Evolutionary conservation across 2,329 filamentous ascomycete genomes (phyloP).

Genomic region (Coniella vitis): DNA sequence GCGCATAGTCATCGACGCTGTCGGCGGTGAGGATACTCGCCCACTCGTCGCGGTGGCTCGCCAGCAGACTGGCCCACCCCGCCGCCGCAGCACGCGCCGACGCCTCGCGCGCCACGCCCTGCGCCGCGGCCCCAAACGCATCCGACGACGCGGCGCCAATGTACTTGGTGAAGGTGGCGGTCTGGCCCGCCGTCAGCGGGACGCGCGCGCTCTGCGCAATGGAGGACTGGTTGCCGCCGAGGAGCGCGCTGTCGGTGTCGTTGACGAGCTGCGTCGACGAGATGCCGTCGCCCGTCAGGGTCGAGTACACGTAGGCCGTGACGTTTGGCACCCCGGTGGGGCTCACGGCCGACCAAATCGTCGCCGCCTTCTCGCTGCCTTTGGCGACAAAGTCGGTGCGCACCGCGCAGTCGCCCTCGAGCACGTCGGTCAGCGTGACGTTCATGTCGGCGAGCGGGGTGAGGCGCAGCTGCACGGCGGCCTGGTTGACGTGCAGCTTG

Average conservation of each 20-base stretch:
- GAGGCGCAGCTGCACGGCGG: constrained; percentile 47
- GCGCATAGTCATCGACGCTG: constrained; percentile 56
- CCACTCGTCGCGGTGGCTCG: constrained; percentile 57
- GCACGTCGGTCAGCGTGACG: constrained; percentile 56
- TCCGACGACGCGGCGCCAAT: constrained; percentile 63
- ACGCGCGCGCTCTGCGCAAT: constrained; percentile 56
- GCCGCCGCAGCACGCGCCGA: constrained; percentile 35
- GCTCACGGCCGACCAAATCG: constrained; percentile 56
- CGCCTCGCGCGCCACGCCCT: constrained; percentile 47
- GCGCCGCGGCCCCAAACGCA: constrained; percentile 51
- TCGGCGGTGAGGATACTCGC: constrained; percentile 50
- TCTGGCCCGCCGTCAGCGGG: constrained; percentile 43
- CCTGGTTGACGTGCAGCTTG: constrained; percentile 54
- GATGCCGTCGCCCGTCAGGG: constrained; percentile 34
- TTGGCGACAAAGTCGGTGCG: constrained; percentile 53
- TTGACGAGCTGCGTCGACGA: constrained; percentile 35
- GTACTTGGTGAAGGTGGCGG: constrained; percentile 56
- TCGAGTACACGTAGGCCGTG: constrained; percentile 47
- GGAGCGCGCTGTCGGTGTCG: constrained; percentile 36
- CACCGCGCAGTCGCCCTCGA: constrained; percentile 63
- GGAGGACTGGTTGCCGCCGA: constrained; percentile 53
- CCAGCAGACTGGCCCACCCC: constrained; percentile 50
- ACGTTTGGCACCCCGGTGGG: constrained; percentile 56
- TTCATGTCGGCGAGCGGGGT: constrained; percentile 45
- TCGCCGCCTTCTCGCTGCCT: constrained; percentile 38